Conservation (phyloP, 2,329 filamentous ascomycete species). For the Torrubiellomyces zombiae region DNA sequence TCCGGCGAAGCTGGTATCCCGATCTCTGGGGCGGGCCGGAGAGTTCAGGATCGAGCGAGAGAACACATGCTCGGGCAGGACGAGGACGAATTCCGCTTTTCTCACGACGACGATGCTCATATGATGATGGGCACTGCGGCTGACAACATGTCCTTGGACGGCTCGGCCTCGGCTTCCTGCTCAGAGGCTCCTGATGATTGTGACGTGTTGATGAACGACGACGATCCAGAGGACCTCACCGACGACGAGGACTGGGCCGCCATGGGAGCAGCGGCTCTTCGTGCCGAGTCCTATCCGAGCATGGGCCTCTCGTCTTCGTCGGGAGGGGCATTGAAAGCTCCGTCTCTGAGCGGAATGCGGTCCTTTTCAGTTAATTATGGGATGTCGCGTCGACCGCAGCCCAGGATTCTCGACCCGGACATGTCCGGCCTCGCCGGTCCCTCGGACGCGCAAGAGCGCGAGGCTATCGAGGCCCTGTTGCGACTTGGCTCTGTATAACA, state of each 20-base stretch:
- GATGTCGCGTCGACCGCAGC: slow-evolving; percentile 36
- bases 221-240: slow-evolving; percentile 71
- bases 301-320: slow-evolving; percentile 39
- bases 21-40: slow-evolving; percentile 29
- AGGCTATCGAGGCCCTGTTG: slow-evolving; percentile 66
- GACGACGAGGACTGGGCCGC: slow-evolving; percentile 95
- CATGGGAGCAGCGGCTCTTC: slow-evolving; percentile 71
- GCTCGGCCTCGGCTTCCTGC: slow-evolving; percentile 54
- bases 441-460: slow-evolving; percentile 58
- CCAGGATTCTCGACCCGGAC: slow-evolving; percentile 35
- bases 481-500: slow-evolving; percentile 65
- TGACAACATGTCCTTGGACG: slow-evolving; percentile 84
- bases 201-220: slow-evolving; percentile 51
- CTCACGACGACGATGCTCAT: slow-evolving; percentile 50
- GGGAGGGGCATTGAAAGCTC: slow-evolving; percentile 21
- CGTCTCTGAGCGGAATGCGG: slow-evolving; percentile 29
- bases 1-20: slow-evolving; percentile 36
- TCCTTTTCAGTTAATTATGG: slow-evolving; percentile 32
- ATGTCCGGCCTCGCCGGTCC: slow-evolving; percentile 32
- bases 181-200: slow-evolving; percentile 57
- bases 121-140: slow-evolving; percentile 71
- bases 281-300: slow-evolving; percentile 46
- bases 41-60: slow-evolving; percentile 29
- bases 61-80: slow-evolving; percentile 49
- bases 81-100: slow-evolving; percentile 59